Base-by-base conservation (phyloP, 1,284 basidiomycete species). In the Ceratobasidium sp. region DNA sequence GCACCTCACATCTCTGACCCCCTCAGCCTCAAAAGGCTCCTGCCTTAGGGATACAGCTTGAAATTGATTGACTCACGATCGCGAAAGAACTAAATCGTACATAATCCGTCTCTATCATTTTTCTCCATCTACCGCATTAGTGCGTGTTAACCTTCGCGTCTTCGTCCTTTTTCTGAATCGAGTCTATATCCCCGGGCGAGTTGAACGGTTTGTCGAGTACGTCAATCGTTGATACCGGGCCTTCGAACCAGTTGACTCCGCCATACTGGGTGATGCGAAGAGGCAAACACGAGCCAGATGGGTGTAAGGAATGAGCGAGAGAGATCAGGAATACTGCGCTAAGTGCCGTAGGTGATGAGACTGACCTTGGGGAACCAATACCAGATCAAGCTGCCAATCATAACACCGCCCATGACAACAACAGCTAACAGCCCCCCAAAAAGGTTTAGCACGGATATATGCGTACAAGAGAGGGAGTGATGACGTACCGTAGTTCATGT, bases 241-340 rank as follows among this genome's bases (percentile, higher is more conserved):
- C 90, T 5, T 81, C 87, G 79, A 92, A 92, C 91, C 91, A 92
- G 78, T 90, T 82, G 31, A 87, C 84, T 0, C 91, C 91, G 36
- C 36, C 36, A 64, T 91, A 91, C 47, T 69, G 31, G 24, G 44
- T 31, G 8, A 41, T 41, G 36, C 36, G 11, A 41, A 41, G 36
- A 41, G 4, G 11, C 11, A 41, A n/a, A 11, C 11, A 11, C 11
- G 36, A 41, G 36, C 36, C 36, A 41, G 17, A 60, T 15, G n/a
- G 6, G 29, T 7, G 15, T 36, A 33, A 59, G 19, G 6, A 45
- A n/a, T 24, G n/a, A n/a, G n/a, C n/a, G n/a, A n/a, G n/a, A n/a
- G n/a, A n/a, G n/a, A n/a, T n/a, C n/a, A n/a, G n/a, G 36, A 11
- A 41, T 41, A 41, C 6, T 4, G 36, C 4, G 36, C 36, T 4